phyloP scores from a whole-genome alignment of 139 green algal genomes.

The Limnomonas spitsbergensis region DNA sequence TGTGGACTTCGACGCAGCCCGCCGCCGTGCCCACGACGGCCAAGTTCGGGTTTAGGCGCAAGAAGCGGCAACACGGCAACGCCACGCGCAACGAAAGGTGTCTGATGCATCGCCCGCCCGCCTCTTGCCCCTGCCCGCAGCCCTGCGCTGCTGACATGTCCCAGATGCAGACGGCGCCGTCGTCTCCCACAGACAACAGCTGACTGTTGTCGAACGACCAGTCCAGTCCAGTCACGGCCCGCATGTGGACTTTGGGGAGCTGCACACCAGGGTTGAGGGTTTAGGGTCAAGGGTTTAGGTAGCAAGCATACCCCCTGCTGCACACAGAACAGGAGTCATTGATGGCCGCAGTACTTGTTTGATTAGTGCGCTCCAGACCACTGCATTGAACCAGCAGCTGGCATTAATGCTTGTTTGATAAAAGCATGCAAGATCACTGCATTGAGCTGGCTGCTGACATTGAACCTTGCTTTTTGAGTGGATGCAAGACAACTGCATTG shows the following conservation, averaged over 20 bases:
- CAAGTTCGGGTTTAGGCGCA: slow-evolving; percentile 29
- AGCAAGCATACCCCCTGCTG: no score
- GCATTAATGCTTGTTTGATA: no score
- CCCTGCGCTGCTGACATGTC: neutral
- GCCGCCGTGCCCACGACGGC: slow-evolving; percentile 26
- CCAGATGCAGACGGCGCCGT: slow-evolving; percentile 34
- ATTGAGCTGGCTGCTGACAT: no score
- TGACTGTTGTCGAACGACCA: slow-evolving; percentile 45
- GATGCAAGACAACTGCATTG: no score
- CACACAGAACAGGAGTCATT: neutral
- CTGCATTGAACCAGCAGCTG: no score
- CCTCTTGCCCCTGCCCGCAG: neutral
- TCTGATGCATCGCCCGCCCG: neutral
- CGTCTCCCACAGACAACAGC: slow-evolving; percentile 21
- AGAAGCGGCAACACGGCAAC: slow-evolving; percentile 17
- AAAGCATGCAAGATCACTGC: no score
- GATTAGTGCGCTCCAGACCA: neutral
- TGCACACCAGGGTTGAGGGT: neutral
- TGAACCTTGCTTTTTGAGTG: no score
- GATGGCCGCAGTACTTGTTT: neutral
- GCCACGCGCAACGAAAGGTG: neutral
- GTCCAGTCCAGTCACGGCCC: slow-evolving; percentile 18
- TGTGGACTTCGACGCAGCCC: slow-evolving; percentile 28
- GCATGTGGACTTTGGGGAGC: slow-evolving; percentile 17
- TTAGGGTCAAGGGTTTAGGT: no score